Evolutionary conservation across 371 early-diverging fungal genomes (phyloP).

Genomic region (Haplosporangium sp.): DNA sequence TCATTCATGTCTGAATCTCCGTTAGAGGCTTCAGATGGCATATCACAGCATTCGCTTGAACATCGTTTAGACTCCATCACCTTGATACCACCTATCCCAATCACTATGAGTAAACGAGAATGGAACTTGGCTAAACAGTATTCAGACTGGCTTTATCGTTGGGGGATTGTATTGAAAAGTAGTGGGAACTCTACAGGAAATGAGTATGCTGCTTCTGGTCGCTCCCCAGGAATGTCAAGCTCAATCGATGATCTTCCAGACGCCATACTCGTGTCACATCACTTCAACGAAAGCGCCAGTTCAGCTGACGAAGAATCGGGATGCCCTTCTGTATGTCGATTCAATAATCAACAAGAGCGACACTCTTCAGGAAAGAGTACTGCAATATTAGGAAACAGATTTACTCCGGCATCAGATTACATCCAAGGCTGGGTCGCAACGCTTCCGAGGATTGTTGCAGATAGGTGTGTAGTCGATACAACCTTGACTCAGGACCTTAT

Average conservation of each 20-base stretch:
- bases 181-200: not conserved
- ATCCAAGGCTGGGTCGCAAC: slow-evolving; percentile 49
- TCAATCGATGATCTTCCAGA: not conserved
- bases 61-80: slow-evolving; percentile 56
- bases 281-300: slow-evolving; percentile 30
- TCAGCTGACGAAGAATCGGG: not conserved
- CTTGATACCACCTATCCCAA: slow-evolving; percentile 63
- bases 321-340: not conserved
- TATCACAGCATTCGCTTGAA: not conserved
- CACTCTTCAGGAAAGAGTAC: not conserved
- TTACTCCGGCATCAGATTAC: slow-evolving; percentile 20
- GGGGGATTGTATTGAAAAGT: slow-evolving; percentile 68
- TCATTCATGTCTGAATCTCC: not conserved
- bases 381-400: not conserved
- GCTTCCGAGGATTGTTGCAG: slow-evolving; percentile 71
- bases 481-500: slow-evolving; percentile 66
- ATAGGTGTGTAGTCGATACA: slow-evolving; percentile 68
- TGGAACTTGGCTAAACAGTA: slow-evolving; percentile 47
- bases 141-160: slow-evolving; percentile 57
- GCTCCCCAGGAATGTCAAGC: too few relatives aligned
- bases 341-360: not conserved
- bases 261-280: slow-evolving; percentile 38
- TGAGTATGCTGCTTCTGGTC: not conserved
- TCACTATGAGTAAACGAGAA: slow-evolving; percentile 61
- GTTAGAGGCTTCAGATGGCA: not conserved